phyloP scores from a whole-genome alignment of 352 stramenopile species.

The Globisporangium irregulare region DNA sequence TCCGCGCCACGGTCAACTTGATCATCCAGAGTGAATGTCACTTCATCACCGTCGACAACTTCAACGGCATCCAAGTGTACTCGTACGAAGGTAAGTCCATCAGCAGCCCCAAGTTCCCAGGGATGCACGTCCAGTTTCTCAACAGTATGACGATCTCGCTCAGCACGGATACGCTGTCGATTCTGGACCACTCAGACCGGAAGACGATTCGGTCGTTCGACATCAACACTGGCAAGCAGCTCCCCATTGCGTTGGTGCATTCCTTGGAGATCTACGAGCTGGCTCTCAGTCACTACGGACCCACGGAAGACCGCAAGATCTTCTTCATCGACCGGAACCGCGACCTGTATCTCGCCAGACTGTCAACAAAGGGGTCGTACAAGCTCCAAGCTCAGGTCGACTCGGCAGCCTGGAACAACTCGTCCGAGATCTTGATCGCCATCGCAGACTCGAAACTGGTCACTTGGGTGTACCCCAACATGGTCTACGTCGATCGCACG shows the following conservation, averaged over 20 bases:
- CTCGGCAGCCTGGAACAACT: slow-evolving; percentile 87
- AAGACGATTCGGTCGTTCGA: slow-evolving; percentile 91
- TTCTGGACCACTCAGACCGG: slow-evolving; percentile 87
- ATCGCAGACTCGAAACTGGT: slow-evolving; percentile 88
- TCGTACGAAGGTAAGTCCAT: slow-evolving; percentile 91
- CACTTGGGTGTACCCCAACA: slow-evolving; percentile 90
- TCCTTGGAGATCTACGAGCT: slow-evolving; percentile 80
- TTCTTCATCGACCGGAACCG: slow-evolving; percentile 89
- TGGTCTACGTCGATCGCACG: slow-evolving; percentile 91
- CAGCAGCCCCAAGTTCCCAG: slow-evolving; percentile 82
- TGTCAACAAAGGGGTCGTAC: slow-evolving; percentile 52
- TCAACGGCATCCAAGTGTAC: slow-evolving; percentile 89
- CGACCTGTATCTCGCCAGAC: slow-evolving; percentile 78
- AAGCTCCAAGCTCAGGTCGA: slow-evolving; percentile 92
- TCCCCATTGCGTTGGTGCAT: slow-evolving; percentile 64
- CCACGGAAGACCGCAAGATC: slow-evolving; percentile 73
- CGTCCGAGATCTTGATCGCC: slow-evolving; percentile 83
- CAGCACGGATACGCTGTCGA: slow-evolving; percentile 82
- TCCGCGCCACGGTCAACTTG: slow-evolving; percentile 82
- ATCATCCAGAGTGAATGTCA: slow-evolving; percentile 86
- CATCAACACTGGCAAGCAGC: slow-evolving; percentile 76
- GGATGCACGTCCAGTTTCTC: slow-evolving; percentile 88
- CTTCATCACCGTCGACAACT: slow-evolving; percentile 90
- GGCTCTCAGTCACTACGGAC: slow-evolving; percentile 75
- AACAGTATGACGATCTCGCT: slow-evolving; percentile 84